These are phyloP conservation scores for Colletotrichum destructivum DNA, from an alignment of 2,329 filamentous ascomycete species.

Conservation along the genomic window DNA sequence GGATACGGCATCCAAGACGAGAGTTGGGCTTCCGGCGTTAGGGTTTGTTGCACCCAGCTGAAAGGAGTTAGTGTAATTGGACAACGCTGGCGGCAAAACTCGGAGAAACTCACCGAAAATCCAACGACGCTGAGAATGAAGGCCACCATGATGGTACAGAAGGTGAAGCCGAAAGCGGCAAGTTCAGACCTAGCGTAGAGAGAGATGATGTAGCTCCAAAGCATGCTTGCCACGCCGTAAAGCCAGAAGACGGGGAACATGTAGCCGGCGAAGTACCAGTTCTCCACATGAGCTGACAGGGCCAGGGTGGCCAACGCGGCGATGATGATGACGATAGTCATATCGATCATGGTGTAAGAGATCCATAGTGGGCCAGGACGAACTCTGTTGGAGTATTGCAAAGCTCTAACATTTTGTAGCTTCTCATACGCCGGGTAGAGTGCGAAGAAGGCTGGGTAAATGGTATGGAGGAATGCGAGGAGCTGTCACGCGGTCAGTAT, in stretches of 20 bases:
- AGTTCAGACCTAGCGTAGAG: conserved; percentile 74
- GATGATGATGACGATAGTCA: conserved; percentile 67
- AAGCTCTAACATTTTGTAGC: conserved; percentile 71
- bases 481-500: neutral
- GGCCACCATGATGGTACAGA: conserved; percentile 42
- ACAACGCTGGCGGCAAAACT: too few species aligned
- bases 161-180: conserved; percentile 72
- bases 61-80: too few species aligned
- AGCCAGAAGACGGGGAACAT: conserved; percentile 75
- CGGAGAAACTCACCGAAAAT: too few species aligned
- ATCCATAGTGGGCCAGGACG: conserved; percentile 74
- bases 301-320: conserved; percentile 63
- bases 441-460: conserved; percentile 77
- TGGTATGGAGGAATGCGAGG: conserved; percentile 60
- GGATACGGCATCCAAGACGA: conserved; percentile 57
- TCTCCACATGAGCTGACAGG: conserved; percentile 66
- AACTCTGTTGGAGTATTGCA: conserved; percentile 80
- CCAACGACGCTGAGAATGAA: too few species aligned
- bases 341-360: conserved; percentile 76
- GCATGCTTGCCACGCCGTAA: conserved; percentile 73
- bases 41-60: conserved; percentile 14
- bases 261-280: conserved; percentile 73
- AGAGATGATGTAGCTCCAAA: conserved; percentile 75
- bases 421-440: conserved; percentile 77
- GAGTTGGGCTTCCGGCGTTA: neutral